phyloP scores from a whole-genome alignment of 2,329 filamentous ascomycete species.

The Fusarium buxicola region DNA sequence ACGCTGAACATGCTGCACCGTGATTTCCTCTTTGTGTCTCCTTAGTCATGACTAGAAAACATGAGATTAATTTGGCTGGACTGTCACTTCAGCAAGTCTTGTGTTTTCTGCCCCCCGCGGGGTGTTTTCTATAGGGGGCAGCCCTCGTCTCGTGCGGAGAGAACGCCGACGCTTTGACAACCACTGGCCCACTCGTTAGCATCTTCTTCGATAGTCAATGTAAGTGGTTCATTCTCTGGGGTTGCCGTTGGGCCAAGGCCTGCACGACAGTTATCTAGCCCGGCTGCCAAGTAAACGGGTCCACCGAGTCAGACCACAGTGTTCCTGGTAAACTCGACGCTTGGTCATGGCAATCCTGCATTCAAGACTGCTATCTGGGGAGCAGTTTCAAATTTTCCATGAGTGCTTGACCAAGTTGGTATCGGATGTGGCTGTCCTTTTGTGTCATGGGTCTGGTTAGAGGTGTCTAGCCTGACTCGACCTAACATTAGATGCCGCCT shows the following conservation, averaged over 20 bases:
- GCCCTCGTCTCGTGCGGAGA: conserved; percentile 12
- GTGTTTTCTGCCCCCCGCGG: too few species aligned
- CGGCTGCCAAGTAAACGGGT: conserved; percentile 16
- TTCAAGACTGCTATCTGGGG: not conserved
- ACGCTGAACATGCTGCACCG: conserved; percentile 9
- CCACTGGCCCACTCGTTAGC: not conserved
- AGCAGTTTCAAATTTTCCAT: conserved; percentile 3
- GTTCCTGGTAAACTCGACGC: conserved; percentile 10
- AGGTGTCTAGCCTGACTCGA: not conserved
- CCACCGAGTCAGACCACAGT: conserved; percentile 15
- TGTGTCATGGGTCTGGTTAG: conserved; percentile 3
- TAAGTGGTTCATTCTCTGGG: conserved; percentile 3
- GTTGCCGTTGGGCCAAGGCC: conserved; percentile 1
- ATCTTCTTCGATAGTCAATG: conserved; percentile 13
- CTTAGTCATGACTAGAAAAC: too few species aligned
- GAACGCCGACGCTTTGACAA: conserved; percentile 25
- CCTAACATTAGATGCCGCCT: conserved; percentile 1
- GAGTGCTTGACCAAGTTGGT: not conserved
- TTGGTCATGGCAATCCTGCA: conserved; percentile 3
- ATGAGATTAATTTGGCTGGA: too few species aligned
- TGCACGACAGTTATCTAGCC: conserved; percentile 8
- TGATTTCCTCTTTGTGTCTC: not conserved
- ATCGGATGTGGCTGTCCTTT: not conserved
- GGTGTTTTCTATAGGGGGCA: not conserved
- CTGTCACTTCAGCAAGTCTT: too few species aligned